These are phyloP conservation scores for Daldinia vernicosa DNA, from an alignment of 495 filamentous ascomycete species.

Conservation along the genomic window DNA sequence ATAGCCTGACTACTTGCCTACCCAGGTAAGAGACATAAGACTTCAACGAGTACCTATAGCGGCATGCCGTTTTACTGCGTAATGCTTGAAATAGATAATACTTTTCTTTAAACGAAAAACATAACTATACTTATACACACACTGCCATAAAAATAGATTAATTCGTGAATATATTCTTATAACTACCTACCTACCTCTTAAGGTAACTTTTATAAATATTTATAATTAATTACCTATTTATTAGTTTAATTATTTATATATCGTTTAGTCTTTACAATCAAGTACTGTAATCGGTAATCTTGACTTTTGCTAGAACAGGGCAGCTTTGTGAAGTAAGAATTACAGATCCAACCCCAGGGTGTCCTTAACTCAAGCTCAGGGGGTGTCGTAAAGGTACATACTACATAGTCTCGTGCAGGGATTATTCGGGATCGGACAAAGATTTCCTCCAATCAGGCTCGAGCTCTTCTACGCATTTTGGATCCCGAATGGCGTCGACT, in stretches of 20 bases:
- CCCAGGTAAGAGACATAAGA: neutral
- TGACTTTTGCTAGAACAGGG: neutral
- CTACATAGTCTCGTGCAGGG: neutral
- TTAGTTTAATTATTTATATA: neutral
- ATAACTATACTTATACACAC: too few species aligned
- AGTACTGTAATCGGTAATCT: neutral
- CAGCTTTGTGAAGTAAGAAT: neutral
- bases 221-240: too few species aligned
- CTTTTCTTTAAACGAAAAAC: too few species aligned
- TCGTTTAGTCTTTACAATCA: neutral
- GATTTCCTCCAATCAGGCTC: neutral
- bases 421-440: neutral
- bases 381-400: neutral
- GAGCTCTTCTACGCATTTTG: neutral
- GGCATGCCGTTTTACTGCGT: too few species aligned
- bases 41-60: neutral
- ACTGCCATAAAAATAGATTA: too few species aligned
- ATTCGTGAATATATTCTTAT: too few species aligned
- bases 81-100: too few species aligned
- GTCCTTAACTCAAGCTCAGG: neutral
- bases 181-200: too few species aligned
- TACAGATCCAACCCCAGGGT: neutral
- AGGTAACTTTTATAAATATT: too few species aligned
- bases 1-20: neutral
- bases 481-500: neutral